phyloP scores from a whole-genome alignment of 129 eudicot species.

The Lactuca sativa region DNA sequence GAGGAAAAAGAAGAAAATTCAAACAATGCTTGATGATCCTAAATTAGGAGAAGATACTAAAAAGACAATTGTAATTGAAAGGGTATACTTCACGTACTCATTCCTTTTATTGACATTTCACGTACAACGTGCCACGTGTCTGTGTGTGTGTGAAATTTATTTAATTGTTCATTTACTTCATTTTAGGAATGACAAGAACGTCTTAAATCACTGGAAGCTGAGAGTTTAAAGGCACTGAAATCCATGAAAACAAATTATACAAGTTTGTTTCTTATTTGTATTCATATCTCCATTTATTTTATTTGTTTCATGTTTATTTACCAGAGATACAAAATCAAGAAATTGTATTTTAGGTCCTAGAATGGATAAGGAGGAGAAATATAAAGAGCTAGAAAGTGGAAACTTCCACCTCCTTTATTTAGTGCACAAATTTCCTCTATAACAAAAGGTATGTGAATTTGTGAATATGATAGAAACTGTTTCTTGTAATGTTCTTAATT shows the following conservation, averaged over 20 bases:
- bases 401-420: slow-evolving; percentile 62
- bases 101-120: slow-evolving; percentile 4
- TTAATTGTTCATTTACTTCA: neutral
- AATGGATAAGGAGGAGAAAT: slow-evolving; percentile 25
- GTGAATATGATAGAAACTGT: slow-evolving; percentile 2
- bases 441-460: slow-evolving; percentile 65
- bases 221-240: slow-evolving; percentile 50
- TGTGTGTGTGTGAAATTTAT: neutral
- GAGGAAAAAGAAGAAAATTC: slow-evolving; percentile 74
- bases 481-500: slow-evolving; percentile 4
- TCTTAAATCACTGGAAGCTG: slow-evolving; percentile 76
- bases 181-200: slow-evolving; percentile 95
- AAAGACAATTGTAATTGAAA: slow-evolving; percentile 90
- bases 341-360: slow-evolving; percentile 28
- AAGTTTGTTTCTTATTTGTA: too few relatives aligned
- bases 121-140: too few relatives aligned
- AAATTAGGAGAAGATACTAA: slow-evolving; percentile 97
- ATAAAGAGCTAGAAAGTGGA: slow-evolving; percentile 55
- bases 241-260: slow-evolving; percentile 47
- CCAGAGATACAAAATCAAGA: slow-evolving; percentile 37
- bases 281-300: too few relatives aligned
- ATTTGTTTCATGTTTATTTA: slow-evolving; percentile 45
- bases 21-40: slow-evolving; percentile 92
- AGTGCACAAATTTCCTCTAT: slow-evolving; percentile 66
- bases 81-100: slow-evolving; percentile 52